These are phyloP conservation scores for Calocera viscosa DNA, from an alignment of 768 basidiomycete genomes.

Conservation along the genomic window DNA sequence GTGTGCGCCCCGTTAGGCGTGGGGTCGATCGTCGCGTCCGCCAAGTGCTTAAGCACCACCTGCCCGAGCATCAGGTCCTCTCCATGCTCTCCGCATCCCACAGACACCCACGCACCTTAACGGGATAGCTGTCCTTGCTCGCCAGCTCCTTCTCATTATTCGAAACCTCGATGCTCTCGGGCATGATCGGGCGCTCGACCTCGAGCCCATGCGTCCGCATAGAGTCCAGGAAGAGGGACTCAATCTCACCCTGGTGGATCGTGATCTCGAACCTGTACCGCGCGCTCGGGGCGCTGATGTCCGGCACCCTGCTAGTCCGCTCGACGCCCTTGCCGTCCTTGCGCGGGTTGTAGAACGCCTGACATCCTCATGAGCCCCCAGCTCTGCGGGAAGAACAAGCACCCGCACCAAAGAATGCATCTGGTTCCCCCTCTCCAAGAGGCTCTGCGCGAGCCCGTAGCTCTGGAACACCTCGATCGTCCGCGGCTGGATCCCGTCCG, in stretches of 20 bases:
- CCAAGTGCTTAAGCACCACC: conserved; percentile 21
- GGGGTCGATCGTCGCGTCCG: neutral
- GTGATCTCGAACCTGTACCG: conserved; percentile 59
- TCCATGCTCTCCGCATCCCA: neutral
- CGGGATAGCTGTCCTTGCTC: conserved; percentile 21
- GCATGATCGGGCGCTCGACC: conserved; percentile 23
- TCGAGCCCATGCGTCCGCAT: conserved; percentile 15
- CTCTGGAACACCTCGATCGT: conserved; percentile 52
- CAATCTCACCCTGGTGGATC: conserved; percentile 33
- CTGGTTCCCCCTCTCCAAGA: conserved; percentile 52
- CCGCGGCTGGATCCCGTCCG: conserved; percentile 45
- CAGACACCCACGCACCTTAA: conserved; percentile 14
- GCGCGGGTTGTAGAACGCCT: conserved; percentile 68
- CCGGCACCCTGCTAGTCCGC: conserved; percentile 51
- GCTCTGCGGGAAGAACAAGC: neutral
- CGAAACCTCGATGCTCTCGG: conserved; percentile 20
- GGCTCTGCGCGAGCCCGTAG: conserved; percentile 57
- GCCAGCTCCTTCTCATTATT: conserved; percentile 19
- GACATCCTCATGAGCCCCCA: neutral
- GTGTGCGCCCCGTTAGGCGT: neutral
- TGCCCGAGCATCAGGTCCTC: neutral
- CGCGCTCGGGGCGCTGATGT: conserved; percentile 49
- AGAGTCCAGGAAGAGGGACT: conserved; percentile 14
- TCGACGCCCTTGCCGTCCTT: conserved; percentile 21
- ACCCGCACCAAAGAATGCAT: conserved; percentile 51